Evolutionary conservation across 1,284 basidiomycete species (phyloP).

Genomic region (Microbotryum lychnidis-dioicae): DNA sequence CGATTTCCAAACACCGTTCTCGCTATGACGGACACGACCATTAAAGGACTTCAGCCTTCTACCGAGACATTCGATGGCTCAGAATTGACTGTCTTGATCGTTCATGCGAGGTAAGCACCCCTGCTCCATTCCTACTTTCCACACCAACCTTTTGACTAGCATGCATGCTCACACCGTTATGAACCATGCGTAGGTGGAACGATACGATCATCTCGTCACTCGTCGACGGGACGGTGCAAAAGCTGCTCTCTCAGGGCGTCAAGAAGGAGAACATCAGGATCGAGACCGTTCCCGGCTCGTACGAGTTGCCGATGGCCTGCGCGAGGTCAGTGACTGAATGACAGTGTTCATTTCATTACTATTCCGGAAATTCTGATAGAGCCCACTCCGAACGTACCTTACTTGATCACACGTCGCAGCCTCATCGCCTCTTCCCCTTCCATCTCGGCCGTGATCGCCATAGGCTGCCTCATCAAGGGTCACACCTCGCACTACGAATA

Average conservation of each 20-base stretch:
- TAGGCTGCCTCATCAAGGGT: conserved; percentile 96
- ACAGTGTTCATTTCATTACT: conserved; percentile 26
- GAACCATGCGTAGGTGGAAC: conserved; percentile 31
- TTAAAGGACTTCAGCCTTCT: conserved; percentile 69
- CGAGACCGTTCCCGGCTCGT: conserved; percentile 87
- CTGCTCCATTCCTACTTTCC: background rate
- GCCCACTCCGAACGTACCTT: no score
- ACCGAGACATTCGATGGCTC: conserved; percentile 65
- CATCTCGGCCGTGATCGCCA: conserved; percentile 89
- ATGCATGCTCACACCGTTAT: background rate
- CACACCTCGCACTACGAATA: conserved; percentile 98
- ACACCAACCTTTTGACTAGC: background rate
- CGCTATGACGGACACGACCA: conserved; percentile 27
- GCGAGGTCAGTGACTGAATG: conserved; percentile 48
- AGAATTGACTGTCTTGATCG: conserved; percentile 70
- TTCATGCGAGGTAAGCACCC: conserved; percentile 56
- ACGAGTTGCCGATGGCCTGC: conserved; percentile 82
- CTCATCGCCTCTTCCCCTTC: conserved; percentile 71
- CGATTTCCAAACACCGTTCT: background rate
- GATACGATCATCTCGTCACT: conserved; percentile 32
- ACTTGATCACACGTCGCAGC: conserved; percentile 42
- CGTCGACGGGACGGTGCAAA: conserved; percentile 31
- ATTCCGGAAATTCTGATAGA: no score
- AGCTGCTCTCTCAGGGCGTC: conserved; percentile 52
- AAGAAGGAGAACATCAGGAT: conserved; percentile 82